Percentiles rank a stretch among this genome's conserved stretches.
Conservation (phyloP, 83 land plant species). For the Thuja plicata region DNA sequence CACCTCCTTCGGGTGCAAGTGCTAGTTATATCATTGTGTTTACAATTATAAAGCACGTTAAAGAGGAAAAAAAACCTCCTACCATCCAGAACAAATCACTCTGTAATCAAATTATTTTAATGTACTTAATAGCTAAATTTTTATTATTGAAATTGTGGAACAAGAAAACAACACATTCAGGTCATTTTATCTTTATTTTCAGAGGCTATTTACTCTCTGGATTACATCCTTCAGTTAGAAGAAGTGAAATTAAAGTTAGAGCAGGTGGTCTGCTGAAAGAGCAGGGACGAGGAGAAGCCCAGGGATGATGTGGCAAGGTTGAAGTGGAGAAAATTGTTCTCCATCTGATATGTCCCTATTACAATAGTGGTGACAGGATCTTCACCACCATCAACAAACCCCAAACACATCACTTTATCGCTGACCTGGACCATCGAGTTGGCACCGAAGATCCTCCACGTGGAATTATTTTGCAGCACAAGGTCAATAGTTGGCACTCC, state of each 20-base stretch:
- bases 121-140: too few species aligned
- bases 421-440: conserved; percentile 47
- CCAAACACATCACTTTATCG: conserved; percentile 45
- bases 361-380: conserved; percentile 36
- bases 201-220: background rate
- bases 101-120: too few species aligned
- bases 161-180: too few species aligned
- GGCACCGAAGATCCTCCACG: conserved; percentile 49
- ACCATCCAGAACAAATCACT: too few species aligned
- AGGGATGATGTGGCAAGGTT: conserved; percentile 41
- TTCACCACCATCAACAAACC: conserved; percentile 35
- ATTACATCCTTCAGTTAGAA: background rate
- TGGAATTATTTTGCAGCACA: conserved; percentile 42
- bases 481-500: conserved; percentile 42
- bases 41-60: too few species aligned
- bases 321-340: conserved; percentile 52
- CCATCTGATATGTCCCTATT: conserved; percentile 53
- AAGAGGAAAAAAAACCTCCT: too few species aligned
- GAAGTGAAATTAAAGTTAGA: conserved; percentile 45
- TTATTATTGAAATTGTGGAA: too few species aligned
- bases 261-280: conserved; percentile 33
- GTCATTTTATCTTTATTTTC: background rate
- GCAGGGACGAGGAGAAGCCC: conserved; percentile 49
- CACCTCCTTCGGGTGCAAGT: too few species aligned
- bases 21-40: too few species aligned